Evolutionary conservation across 2,329 filamentous ascomycete species (phyloP), one percentile per base, ranked within the genome.

Genomic region (Diaporthe amygdali): DNA sequence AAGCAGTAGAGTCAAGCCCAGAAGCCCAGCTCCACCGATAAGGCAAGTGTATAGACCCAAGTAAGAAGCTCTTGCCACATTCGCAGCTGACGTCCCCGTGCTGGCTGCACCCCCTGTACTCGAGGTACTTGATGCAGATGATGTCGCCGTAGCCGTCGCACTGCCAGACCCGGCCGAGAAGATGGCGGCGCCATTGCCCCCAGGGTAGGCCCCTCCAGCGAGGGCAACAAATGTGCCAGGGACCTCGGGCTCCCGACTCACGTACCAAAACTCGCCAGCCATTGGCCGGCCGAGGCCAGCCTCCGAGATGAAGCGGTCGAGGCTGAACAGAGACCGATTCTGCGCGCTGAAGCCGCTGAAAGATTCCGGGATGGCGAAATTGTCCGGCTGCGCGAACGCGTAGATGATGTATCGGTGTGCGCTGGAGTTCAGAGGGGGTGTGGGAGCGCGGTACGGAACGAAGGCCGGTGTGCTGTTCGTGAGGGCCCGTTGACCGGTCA

Each of bases 371-470:
- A 71, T 55, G 27, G n/a, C 68, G 54, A 71, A 71, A 47, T 63
- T 63, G 34, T 39, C n/a, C 8, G 70, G 70, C 66, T 71, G 66
- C n/a, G 54, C 54, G 47, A 69, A 71, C 44, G 70, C 66, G 55
- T 71, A 71, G 66, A 71, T 56, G 46, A 71, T 71, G 70, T 71
- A 71, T 32, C 70, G 70, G 66, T 71, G 70, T 5, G 70, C 70
- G 22, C 66, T 46, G 37, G 70, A 71, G 17, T 67, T 69, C n/a
- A 37, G 27, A 1, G 70, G 70, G 15, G 70, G 70, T 10, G 17
- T 44, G 6, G 70, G 70, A 8, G 70, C 27, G 27, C 46, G 27
- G 55, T 71, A 71, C 25, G 66, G 70, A 2, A 64, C 55, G 12
- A 49, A 34, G 5, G 66, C 34, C 4, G 39, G 46, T 1, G 68